Conservation (phyloP, 768 basidiomycete genomes). For the Kwoniella botswanensis region DNA sequence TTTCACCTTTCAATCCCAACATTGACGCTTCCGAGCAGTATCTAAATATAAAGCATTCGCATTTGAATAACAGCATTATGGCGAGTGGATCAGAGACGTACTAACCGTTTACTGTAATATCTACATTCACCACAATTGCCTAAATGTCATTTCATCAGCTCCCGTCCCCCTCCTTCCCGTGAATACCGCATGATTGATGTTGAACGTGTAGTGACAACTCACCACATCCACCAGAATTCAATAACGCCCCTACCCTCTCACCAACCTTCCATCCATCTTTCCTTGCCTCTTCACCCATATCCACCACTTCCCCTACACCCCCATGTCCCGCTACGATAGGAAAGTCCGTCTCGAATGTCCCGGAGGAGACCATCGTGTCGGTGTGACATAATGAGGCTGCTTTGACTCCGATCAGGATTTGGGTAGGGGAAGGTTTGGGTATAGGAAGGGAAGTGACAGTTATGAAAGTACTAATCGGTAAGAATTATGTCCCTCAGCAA, state of each 20-base stretch:
- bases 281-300: constrained; percentile 7
- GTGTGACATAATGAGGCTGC: constrained; percentile 33
- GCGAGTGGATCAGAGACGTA: background rate
- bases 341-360: background rate
- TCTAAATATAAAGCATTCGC: background rate
- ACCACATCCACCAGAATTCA: constrained; percentile 3
- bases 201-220: background rate
- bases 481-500: too few species aligned
- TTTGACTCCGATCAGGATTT: constrained; percentile 22
- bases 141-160: background rate
- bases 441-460: constrained; percentile 1
- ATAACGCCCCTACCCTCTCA: constrained; percentile 10
- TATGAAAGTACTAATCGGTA: background rate
- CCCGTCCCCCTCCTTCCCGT: background rate
- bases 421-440: constrained; percentile 3
- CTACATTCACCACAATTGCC: constrained; percentile 8
- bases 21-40: constrained; percentile 5
- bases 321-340: constrained; percentile 28
- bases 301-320: constrained; percentile 22
- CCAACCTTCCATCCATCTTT: constrained; percentile 5
- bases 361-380: constrained; percentile 8
- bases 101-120: background rate
- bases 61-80: too few species aligned
- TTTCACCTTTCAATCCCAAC: constrained; percentile 1
- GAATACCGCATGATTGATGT: background rate